Conservation (phyloP, 1,284 basidiomycete species). For the Ganoderma sinense region DNA sequence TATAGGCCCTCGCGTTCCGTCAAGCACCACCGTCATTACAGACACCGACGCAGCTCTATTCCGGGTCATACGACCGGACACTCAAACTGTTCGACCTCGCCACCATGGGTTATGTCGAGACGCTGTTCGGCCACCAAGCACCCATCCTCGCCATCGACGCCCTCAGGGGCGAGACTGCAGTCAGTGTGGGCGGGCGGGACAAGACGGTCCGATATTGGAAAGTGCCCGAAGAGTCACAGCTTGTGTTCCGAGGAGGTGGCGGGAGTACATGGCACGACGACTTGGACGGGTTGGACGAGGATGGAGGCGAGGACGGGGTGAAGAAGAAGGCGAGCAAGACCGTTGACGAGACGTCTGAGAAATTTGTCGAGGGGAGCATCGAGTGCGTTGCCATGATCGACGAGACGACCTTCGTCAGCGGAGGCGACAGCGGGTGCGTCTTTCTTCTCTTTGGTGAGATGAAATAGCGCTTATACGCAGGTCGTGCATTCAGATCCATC, state of each 20-base stretch:
- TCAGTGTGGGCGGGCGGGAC: conserved; percentile 91
- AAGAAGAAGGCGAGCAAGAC: conserved; percentile 41
- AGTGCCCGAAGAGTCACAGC: conserved; percentile 93
- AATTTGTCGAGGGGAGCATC: conserved; percentile 89
- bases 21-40: conserved; percentile 66
- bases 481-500: conserved; percentile 67
- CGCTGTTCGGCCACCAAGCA: conserved; percentile 98
- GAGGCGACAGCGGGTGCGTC: conserved; percentile 93
- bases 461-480: not conserved
- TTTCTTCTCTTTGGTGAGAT: not conserved
- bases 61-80: conserved; percentile 90
- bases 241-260: conserved; percentile 95
- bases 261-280: conserved; percentile 81
- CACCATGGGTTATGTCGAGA: conserved; percentile 93
- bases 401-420: conserved; percentile 90
- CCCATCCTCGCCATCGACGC: conserved; percentile 81
- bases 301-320: conserved; percentile 37
- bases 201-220: conserved; percentile 97
- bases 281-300: conserved; percentile 76
- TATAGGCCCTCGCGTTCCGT: conserved; percentile 81
- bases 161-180: conserved; percentile 84
- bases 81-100: conserved; percentile 90
- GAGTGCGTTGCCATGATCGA: conserved; percentile 96
- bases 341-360: conserved; percentile 46
- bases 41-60: conserved; percentile 73